phyloP scores from a whole-genome alignment of 1,284 basidiomycete genomes.

The Meripilus lineatus region DNA sequence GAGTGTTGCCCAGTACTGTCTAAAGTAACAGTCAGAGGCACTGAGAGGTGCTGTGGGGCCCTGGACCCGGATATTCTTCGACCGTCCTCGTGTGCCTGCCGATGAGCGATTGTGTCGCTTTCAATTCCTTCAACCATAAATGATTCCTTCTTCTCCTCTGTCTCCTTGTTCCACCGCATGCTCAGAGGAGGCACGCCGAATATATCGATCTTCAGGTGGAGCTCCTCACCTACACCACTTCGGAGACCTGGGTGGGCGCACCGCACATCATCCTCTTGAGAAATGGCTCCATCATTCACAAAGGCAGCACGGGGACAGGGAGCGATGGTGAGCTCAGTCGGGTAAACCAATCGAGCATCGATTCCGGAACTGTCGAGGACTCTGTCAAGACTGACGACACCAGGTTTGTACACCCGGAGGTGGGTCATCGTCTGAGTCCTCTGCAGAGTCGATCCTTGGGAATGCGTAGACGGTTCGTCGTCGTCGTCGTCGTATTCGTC shows the following conservation, averaged over 20 bases:
- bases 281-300: constrained; percentile 36
- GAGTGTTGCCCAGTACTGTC: constrained; percentile 59
- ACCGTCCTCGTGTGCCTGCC: constrained; percentile 14
- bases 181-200: constrained; percentile 77
- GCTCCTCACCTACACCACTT: constrained; percentile 55
- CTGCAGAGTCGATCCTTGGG: constrained; percentile 42
- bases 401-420: constrained; percentile 67
- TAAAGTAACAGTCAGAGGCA: constrained; percentile 66
- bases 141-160: constrained; percentile 57
- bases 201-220: constrained; percentile 64
- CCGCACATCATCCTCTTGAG: constrained; percentile 46
- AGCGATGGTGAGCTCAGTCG: constrained; percentile 69
- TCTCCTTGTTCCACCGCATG: constrained; percentile 69
- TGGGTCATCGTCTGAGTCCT: constrained; percentile 71
- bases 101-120: constrained; percentile 34
- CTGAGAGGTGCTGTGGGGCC: constrained; percentile 50
- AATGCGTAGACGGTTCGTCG: constrained; percentile 30
- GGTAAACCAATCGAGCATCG: constrained; percentile 60
- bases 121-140: constrained; percentile 85
- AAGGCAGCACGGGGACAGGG: constrained; percentile 81
- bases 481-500: constrained; percentile 57
- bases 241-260: constrained; percentile 42
- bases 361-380: constrained; percentile 68
- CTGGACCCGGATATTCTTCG: constrained; percentile 16
- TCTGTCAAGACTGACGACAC: constrained; percentile 66